A percentile compares a stretch with the other conserved stretches of the same genome.
Evolutionary conservation across 352 stramenopile genomes (phyloP).

Genomic region (Phytophthora quininea): DNA sequence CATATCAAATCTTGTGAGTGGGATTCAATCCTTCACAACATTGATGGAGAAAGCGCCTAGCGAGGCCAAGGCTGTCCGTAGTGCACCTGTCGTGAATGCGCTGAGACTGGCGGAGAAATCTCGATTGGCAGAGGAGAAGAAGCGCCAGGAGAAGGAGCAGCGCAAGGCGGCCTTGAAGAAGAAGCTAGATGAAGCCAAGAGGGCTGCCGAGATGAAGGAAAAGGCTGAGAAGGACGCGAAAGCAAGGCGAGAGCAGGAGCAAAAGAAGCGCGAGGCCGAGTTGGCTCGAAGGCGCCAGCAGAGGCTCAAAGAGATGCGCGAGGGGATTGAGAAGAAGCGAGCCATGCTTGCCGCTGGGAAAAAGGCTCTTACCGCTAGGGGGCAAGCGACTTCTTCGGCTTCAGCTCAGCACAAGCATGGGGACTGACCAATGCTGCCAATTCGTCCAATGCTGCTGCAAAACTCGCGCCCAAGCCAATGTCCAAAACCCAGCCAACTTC

Average conservation of each 20-base stretch:
- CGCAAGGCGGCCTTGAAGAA: slow-evolving; percentile 69
- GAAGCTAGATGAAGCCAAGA: slow-evolving; percentile 79
- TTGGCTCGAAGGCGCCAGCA: slow-evolving; percentile 66
- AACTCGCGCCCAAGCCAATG: slow-evolving; percentile 17
- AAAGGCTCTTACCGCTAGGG: slow-evolving; percentile 24
- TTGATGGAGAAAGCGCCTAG: slow-evolving; percentile 54
- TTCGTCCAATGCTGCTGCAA: slow-evolving; percentile 5
- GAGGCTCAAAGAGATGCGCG: slow-evolving; percentile 68
- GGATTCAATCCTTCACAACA: slow-evolving; percentile 76
- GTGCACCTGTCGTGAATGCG: slow-evolving; percentile 61
- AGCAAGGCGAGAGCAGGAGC: slow-evolving; percentile 70
- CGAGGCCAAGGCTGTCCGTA: slow-evolving; percentile 32
- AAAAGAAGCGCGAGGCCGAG: slow-evolving; percentile 74
- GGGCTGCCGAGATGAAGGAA: slow-evolving; percentile 71
- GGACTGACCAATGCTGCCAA: not conserved
- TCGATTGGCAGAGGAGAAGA: slow-evolving; percentile 72
- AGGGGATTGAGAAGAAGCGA: slow-evolving; percentile 74
- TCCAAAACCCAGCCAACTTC: not conserved
- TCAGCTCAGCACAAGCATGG: slow-evolving; percentile 28
- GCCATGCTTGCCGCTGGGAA: slow-evolving; percentile 56
- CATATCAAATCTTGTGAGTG: slow-evolving; percentile 67
- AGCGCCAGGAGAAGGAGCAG: slow-evolving; percentile 61
- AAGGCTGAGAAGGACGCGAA: slow-evolving; percentile 72
- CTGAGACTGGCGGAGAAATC: slow-evolving; percentile 78
- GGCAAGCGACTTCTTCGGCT: not conserved